Evolutionary conservation across 2,329 filamentous ascomycete genomes (phyloP), one percentile per base, ranked within the genome.

Genomic region (Cercospora citrullina): DNA sequence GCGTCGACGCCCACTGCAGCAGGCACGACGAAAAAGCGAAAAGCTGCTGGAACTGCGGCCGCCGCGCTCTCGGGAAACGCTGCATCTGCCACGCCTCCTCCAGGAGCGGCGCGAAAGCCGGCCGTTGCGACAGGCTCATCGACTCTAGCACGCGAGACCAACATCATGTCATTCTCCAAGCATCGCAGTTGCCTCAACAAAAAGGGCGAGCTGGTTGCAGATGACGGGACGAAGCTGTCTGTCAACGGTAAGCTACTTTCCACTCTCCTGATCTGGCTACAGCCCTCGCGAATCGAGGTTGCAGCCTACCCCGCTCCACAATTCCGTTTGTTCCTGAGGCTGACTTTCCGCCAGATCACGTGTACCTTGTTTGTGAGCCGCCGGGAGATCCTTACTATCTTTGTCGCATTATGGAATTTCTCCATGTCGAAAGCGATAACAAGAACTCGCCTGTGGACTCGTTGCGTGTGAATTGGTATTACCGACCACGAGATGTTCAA

Each of bases 361-460:
- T 97, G 73, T 99, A 98, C 84, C 88, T 98, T 71, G 91, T 99
- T 71, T 98, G 94, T 81, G 95, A 99, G 81, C 95, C 95, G 61
- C 95, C 95, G 16, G 95, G 95, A 63, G 95, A 99, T 81, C 95
- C 95, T 65, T 99, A 99, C 82, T 99, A 99, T 80, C 84, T 99
- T 72, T 95, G 92, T 71, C 92, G 95, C 74, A 95, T 99, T 79
- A 99, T 99, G 95, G 94, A 99, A 80, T 98, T 98, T 79, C 84
- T 97, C 75, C 93, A 96, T 77, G 83, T 86, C 76, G 89, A 94
- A 75, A 93, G 78, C 61, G 79, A 94, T 77, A 87, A 94, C 78
- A 81, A 84, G 39, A 85, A 84, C 64, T 87, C 89, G 68, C 90
- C 91, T 0, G 89, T 99, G 71, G 94, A 97, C 77, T 89, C 92